phyloP scores from a whole-genome alignment of 2,329 filamentous ascomycete species.

The Cladosporium sp. region DNA sequence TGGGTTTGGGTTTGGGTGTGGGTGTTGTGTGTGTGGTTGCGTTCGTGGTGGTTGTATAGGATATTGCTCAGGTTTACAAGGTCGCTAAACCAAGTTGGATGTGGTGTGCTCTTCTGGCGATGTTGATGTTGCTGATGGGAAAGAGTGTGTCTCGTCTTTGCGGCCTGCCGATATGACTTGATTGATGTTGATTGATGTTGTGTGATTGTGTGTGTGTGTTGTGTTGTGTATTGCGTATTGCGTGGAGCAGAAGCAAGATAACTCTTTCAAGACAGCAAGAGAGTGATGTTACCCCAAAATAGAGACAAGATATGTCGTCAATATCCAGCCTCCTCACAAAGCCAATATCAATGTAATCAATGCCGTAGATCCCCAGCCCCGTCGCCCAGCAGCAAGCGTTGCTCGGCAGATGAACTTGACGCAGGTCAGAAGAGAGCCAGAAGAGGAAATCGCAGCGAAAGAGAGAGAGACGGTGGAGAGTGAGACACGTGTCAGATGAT shows the following conservation, averaged over 20 bases:
- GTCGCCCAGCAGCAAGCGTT: slow-evolving; percentile 10
- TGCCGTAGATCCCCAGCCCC: neutral
- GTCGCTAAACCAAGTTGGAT: too few relatives aligned
- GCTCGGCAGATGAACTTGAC: neutral
- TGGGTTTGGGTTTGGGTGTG: slow-evolving; percentile 1
- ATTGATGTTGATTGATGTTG: neutral
- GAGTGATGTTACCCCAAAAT: too few relatives aligned
- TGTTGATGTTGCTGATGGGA: too few relatives aligned
- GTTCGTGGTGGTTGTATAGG: neutral
- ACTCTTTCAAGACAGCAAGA: too few relatives aligned
- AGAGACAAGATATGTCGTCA: neutral
- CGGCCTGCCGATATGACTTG: too few relatives aligned
- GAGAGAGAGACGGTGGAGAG: neutral
- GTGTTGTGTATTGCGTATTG: neutral
- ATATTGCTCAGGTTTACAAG: too few relatives aligned
- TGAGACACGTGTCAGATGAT: neutral
- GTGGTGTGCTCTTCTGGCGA: too few relatives aligned
- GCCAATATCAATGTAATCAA: neutral
- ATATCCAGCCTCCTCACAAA: slow-evolving; percentile 1
- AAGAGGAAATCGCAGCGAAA: neutral
- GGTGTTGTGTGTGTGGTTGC: slow-evolving; percentile 12
- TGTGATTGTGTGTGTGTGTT: neutral
- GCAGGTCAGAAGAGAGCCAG: neutral
- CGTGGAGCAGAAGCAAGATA: too few relatives aligned
- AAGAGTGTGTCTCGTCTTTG: too few relatives aligned